Percentiles rank a stretch among this genome's conserved stretches.
Evolutionary conservation across 192 early-diverging fungal genomes (phyloP).

Genomic region (Gonapodya sp.): DNA sequence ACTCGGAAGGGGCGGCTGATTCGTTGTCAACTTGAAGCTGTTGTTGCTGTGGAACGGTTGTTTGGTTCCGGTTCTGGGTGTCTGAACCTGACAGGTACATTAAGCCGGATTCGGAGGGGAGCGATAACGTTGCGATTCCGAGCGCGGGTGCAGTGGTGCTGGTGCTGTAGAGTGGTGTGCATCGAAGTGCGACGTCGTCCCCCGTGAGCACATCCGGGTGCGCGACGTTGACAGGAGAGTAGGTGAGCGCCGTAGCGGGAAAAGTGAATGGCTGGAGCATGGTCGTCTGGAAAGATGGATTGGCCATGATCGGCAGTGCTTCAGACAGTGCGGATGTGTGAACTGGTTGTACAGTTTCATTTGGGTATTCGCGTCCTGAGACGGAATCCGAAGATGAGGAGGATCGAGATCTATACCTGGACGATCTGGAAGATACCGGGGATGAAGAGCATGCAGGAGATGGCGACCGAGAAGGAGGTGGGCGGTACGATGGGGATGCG

Average conservation of each 20-base stretch:
- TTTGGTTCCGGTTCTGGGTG: no score
- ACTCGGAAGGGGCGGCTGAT: no score
- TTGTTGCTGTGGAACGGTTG: no score
- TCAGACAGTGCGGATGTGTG: background rate
- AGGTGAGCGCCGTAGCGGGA: background rate
- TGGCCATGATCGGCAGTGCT: background rate
- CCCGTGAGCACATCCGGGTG: no score
- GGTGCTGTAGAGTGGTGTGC: no score
- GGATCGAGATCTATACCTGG: background rate
- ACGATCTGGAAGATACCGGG: background rate
- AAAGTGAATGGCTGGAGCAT: background rate
- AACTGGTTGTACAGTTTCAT: background rate
- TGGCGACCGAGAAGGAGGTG: background rate
- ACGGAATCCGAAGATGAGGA: background rate
- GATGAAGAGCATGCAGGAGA: background rate
- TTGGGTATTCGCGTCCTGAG: background rate
- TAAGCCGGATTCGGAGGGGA: no score
- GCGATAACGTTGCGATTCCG: no score
- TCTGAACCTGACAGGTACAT: no score
- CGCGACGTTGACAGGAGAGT: no score
- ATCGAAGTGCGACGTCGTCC: no score
- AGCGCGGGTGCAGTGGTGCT: no score
- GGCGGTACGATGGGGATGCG: background rate
- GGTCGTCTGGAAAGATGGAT: background rate
- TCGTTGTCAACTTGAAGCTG: no score